These are phyloP conservation scores for Adansonia digitata DNA, from an alignment of 345 rosid species.

Conservation along the genomic window DNA sequence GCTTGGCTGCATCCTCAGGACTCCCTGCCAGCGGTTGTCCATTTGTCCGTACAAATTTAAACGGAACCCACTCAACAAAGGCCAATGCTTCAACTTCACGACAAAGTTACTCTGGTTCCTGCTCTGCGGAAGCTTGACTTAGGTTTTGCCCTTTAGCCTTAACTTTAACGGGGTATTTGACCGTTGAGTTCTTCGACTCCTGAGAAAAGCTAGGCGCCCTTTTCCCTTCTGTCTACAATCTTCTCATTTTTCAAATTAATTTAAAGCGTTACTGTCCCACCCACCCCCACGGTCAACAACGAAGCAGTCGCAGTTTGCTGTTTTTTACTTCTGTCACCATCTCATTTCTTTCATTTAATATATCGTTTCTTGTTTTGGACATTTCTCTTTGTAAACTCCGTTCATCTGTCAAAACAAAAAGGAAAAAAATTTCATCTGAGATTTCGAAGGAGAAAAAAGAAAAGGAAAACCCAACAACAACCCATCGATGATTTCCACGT, in stretches of 20 bases:
- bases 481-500: constrained; percentile 2
- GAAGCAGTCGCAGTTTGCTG: not conserved
- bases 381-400: not conserved
- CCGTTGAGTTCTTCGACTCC: not conserved
- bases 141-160: not conserved
- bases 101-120: not conserved
- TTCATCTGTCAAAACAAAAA: not conserved
- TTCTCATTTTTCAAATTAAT: not conserved
- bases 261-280: not conserved
- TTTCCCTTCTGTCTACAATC: too few species aligned
- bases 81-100: too few species aligned
- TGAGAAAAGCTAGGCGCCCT: not conserved
- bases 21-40: too few species aligned
- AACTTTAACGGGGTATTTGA: not conserved
- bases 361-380: not conserved
- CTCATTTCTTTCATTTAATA: not conserved
- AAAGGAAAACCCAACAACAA: too few species aligned
- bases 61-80: too few species aligned
- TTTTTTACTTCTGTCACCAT: not conserved
- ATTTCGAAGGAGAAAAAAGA: constrained; percentile 22
- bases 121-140: not conserved
- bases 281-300: not conserved
- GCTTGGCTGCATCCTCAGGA: too few species aligned
- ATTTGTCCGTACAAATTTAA: too few species aligned
- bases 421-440: constrained; percentile 14